These are phyloP conservation scores for Artomyces pyxidatus DNA, from an alignment of 768 basidiomycete species.

Conservation along the genomic window DNA sequence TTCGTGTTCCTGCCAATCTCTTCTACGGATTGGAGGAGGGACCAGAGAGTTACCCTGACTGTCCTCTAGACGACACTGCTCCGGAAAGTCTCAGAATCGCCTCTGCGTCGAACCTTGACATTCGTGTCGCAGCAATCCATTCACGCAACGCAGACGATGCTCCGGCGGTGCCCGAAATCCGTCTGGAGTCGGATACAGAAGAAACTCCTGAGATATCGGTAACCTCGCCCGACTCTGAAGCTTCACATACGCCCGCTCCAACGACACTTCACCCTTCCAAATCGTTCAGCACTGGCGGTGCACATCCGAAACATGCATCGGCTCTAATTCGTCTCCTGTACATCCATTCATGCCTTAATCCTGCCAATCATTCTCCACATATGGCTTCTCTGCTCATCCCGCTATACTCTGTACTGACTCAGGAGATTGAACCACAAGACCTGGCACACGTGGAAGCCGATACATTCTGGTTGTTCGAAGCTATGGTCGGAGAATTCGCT, in stretches of 20 bases:
- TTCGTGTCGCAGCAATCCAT: conserved; percentile 40
- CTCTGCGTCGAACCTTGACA: conserved; percentile 45
- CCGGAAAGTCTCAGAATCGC: conserved; percentile 10
- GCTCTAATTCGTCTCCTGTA: conserved; percentile 65
- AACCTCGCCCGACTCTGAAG: conserved; percentile 27
- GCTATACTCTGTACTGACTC: conserved; percentile 51
- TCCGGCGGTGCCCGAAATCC: conserved; percentile 33
- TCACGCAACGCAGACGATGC: conserved; percentile 16
- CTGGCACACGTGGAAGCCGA: conserved; percentile 68
- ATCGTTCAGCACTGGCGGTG: conserved; percentile 34
- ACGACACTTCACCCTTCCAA: conserved; percentile 43
- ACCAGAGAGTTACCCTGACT: conserved; percentile 6
- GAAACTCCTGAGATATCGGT: conserved; percentile 26
- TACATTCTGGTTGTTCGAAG: conserved; percentile 76
- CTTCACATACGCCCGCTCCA: conserved; percentile 20
- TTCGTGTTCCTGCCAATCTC: conserved; percentile 13
- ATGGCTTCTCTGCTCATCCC: conserved; percentile 65
- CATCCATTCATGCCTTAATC: conserved; percentile 63
- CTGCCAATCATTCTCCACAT: conserved; percentile 59
- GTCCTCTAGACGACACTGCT: conserved; percentile 11
- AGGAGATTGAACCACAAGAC: conserved; percentile 56
- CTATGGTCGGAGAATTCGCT: conserved; percentile 61
- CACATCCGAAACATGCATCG: conserved; percentile 53
- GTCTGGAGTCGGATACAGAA: conserved; percentile 18
- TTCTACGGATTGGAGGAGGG: conserved; percentile 12